Evolutionary conservation across 192 early-diverging fungal species (phyloP).

Genomic region (Backusella macrospora): DNA sequence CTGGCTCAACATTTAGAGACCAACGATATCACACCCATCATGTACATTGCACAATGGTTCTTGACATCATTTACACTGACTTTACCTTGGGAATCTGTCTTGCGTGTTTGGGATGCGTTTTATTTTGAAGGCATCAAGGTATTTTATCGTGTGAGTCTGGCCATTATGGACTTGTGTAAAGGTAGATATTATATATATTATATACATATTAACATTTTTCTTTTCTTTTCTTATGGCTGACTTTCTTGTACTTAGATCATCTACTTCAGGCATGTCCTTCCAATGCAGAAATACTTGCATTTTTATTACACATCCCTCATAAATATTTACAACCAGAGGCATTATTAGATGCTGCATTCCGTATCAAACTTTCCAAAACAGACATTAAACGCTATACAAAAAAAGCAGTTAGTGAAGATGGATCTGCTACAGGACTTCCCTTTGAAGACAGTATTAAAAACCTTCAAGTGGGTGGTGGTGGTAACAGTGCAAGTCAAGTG

Average conservation of each 20-base stretch:
- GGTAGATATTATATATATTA: constrained; percentile 29
- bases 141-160: constrained; percentile 81
- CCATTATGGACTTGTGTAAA: constrained; percentile 60
- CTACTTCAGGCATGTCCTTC: constrained; percentile 75
- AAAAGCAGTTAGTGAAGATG: constrained; percentile 25
- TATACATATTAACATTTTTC: not conserved
- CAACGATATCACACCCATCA: constrained; percentile 81
- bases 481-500: not conserved
- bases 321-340: constrained; percentile 61
- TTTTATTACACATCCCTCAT: constrained; percentile 81
- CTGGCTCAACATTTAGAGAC: constrained; percentile 70
- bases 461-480: constrained; percentile 27
- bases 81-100: constrained; percentile 86
- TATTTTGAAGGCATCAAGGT: constrained; percentile 83
- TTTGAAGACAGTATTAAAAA: constrained; percentile 41
- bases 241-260: constrained; percentile 41
- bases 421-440: constrained; percentile 25
- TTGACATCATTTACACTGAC: constrained; percentile 87
- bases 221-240: not conserved
- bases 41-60: constrained; percentile 96
- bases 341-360: constrained; percentile 69
- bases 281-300: constrained; percentile 72
- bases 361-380: constrained; percentile 68
- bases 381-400: constrained; percentile 54
- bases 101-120: constrained; percentile 94